Conservation (phyloP, 352 stramenopile genomes). For the Phytophthora tentaculata region DNA sequence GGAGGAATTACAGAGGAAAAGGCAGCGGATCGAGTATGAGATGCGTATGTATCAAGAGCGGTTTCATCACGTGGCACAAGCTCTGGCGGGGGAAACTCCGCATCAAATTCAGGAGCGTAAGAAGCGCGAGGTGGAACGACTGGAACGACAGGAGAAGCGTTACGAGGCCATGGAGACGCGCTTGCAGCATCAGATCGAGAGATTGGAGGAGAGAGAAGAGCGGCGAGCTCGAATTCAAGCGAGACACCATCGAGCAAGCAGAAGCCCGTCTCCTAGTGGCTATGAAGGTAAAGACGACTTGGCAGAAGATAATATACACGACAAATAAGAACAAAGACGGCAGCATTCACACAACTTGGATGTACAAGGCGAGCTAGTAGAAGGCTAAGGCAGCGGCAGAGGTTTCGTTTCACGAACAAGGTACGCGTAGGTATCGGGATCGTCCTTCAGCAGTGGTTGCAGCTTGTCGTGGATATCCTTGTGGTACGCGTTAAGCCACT, state of each 20-base stretch:
- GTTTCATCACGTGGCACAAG: constrained; percentile 67
- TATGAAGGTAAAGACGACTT: neutral
- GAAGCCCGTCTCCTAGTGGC: constrained; percentile 41
- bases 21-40: constrained; percentile 46
- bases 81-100: constrained; percentile 63
- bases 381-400: constrained; percentile 33
- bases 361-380: constrained; percentile 6
- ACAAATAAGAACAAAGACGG: neutral
- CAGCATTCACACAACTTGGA: constrained; percentile 6
- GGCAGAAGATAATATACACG: constrained; percentile 2
- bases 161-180: constrained; percentile 50
- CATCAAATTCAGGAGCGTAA: constrained; percentile 68
- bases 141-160: constrained; percentile 57
- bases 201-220: constrained; percentile 51
- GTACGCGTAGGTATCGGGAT: constrained; percentile 73
- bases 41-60: constrained; percentile 51
- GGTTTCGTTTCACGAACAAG: constrained; percentile 80
- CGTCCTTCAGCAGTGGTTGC: constrained; percentile 82
- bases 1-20: constrained; percentile 33
- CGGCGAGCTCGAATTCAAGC: constrained; percentile 36
- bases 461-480: constrained; percentile 92
- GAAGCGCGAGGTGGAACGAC: constrained; percentile 52
- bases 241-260: constrained; percentile 43
- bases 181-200: constrained; percentile 60
- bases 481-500: constrained; percentile 97